These are phyloP conservation scores for Penicillium expansum DNA, from an alignment of 2,329 filamentous ascomycete genomes.

Conservation along the genomic window DNA sequence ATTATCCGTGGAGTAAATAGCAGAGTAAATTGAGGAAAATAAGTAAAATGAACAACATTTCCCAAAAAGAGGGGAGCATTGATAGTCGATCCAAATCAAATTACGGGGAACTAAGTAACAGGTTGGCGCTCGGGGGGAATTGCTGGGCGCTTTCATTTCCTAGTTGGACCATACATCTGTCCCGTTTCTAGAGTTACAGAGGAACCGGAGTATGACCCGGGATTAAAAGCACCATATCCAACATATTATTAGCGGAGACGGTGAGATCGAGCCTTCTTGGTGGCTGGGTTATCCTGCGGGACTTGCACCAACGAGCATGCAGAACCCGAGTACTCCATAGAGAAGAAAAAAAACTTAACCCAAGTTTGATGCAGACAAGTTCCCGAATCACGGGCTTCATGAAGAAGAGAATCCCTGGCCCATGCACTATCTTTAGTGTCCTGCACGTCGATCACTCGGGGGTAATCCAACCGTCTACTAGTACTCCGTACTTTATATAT, in stretches of 20 bases:
- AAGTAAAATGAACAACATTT: constrained; percentile 1
- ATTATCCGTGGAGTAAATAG: constrained; percentile 3
- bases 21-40: neutral
- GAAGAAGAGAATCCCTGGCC: neutral
- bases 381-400: constrained; percentile 25
- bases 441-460: constrained; percentile 8
- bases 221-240: constrained; percentile 18
- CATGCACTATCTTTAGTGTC: neutral
- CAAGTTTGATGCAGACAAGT: constrained; percentile 23
- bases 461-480: neutral
- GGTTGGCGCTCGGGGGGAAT: constrained; percentile 26
- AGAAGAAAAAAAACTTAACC: constrained; percentile 15
- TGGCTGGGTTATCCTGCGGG: constrained; percentile 22
- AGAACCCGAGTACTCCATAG: constrained; percentile 20
- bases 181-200: constrained; percentile 2
- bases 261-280: constrained; percentile 27
- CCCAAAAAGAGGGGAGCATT: constrained; percentile 1
- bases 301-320: constrained; percentile 32
- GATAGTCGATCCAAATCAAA: constrained; percentile 29
- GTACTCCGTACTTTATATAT: neutral
- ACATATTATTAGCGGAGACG: constrained; percentile 33
- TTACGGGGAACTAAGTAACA: constrained; percentile 11
- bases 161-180: constrained; percentile 21
- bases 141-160: constrained; percentile 32
- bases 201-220: constrained; percentile 9